Percentiles rank a stretch among this genome's conserved stretches.
Conservation (phyloP, 805 yeast genomes). For the Candida coquimbonensis region DNA sequence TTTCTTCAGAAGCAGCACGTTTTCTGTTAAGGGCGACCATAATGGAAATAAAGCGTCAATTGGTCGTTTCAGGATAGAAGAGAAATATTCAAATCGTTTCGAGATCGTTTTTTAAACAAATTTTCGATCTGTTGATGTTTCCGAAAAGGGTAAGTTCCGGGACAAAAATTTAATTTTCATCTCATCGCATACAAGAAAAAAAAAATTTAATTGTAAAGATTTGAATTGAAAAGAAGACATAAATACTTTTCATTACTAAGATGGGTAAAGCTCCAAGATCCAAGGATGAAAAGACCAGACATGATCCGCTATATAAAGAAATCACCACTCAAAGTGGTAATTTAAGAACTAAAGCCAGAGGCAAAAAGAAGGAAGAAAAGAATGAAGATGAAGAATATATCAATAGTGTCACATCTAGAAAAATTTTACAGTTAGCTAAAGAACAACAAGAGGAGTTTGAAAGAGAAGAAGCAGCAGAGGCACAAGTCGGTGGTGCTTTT, state of each 20-base stretch:
- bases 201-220: neutral
- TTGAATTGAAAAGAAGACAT: neutral
- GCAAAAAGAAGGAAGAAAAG: constrained; percentile 31
- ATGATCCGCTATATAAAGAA: constrained; percentile 75
- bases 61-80: neutral
- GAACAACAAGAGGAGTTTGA: constrained; percentile 91
- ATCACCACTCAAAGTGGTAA: constrained; percentile 70
- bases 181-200: neutral
- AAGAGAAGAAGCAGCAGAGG: constrained; percentile 44
- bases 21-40: constrained; percentile 24
- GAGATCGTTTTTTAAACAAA: neutral
- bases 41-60: neutral
- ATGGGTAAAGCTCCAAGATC: constrained; percentile 65
- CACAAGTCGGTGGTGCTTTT: constrained; percentile 23
- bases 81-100: neutral
- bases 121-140: neutral
- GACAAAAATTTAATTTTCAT: neutral
- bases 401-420: constrained; percentile 78
- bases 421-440: constrained; percentile 80
- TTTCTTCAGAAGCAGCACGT: constrained; percentile 16
- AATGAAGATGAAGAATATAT: constrained; percentile 51
- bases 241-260: neutral
- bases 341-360: constrained; percentile 38
- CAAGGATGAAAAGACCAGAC: constrained; percentile 53
- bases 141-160: constrained; percentile 8